phyloP scores from a whole-genome alignment of 2,329 filamentous ascomycete species.

The Colletotrichum magnum region DNA sequence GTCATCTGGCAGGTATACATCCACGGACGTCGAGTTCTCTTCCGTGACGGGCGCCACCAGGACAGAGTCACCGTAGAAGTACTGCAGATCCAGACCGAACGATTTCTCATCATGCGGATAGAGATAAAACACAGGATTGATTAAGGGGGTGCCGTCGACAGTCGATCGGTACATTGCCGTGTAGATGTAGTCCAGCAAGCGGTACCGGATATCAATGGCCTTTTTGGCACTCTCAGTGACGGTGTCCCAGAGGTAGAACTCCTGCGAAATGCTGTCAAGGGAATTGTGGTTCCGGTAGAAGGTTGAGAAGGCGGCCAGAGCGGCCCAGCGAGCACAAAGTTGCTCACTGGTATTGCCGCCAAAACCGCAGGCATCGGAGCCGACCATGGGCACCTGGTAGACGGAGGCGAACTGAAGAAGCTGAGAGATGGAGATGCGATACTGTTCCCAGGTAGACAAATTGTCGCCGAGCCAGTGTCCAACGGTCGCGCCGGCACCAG shows the following conservation, averaged over 20 bases:
- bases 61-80: slow-evolving; percentile 64
- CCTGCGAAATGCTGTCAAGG: slow-evolving; percentile 63
- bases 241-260: slow-evolving; percentile 78
- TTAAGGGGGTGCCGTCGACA: slow-evolving; percentile 72
- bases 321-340: slow-evolving; percentile 78
- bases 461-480: slow-evolving; percentile 75
- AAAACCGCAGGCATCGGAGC: slow-evolving; percentile 85
- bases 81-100: slow-evolving; percentile 63
- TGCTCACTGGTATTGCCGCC: slow-evolving; percentile 73
- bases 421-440: slow-evolving; percentile 53
- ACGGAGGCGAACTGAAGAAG: slow-evolving; percentile 59
- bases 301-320: slow-evolving; percentile 77
- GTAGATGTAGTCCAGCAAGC: slow-evolving; percentile 86
- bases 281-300: slow-evolving; percentile 81
- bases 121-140: slow-evolving; percentile 80
- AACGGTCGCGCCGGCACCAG: slow-evolving; percentile 77
- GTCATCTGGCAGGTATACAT: slow-evolving; percentile 65
- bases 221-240: slow-evolving; percentile 76
- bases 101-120: slow-evolving; percentile 70
- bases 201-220: slow-evolving; percentile 81
- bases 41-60: slow-evolving; percentile 65
- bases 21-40: slow-evolving; percentile 59
- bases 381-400: slow-evolving; percentile 78
- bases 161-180: slow-evolving; percentile 76
- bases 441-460: slow-evolving; percentile 67